Conservation (phyloP, 768 basidiomycete genomes). For the Fomitopsis pulvina region DNA sequence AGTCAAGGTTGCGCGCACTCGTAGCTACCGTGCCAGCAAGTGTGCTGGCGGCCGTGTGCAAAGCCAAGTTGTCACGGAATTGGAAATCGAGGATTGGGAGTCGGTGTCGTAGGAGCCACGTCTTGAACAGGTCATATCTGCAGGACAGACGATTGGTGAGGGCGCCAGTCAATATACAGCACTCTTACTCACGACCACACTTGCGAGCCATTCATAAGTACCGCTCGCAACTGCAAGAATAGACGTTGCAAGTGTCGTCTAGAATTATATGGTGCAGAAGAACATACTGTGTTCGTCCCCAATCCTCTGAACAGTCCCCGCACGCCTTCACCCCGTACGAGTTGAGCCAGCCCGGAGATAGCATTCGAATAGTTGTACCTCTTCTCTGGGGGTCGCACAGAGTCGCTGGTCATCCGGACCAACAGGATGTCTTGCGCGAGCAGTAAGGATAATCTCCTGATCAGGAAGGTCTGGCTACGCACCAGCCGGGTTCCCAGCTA, state of each 20-base stretch:
- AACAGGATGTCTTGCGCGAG: constrained; percentile 52
- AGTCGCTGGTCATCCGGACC: constrained; percentile 87
- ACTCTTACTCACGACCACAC: constrained; percentile 67
- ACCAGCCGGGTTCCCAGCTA: constrained; percentile 84
- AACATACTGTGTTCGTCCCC: constrained; percentile 66
- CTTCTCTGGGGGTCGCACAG: constrained; percentile 63
- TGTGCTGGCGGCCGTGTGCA: constrained; percentile 64
- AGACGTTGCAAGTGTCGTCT: constrained; percentile 8
- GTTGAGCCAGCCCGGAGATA: constrained; percentile 58
- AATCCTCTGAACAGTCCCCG: constrained; percentile 67
- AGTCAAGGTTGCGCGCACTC: constrained; percentile 38
- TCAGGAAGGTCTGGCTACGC: constrained; percentile 10
- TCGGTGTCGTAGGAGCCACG: constrained; percentile 41
- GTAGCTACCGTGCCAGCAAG: constrained; percentile 73
- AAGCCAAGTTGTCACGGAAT: constrained; percentile 54
- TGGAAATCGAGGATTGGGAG: constrained; percentile 54
- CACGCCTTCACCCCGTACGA: constrained; percentile 65
- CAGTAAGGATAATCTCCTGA: neutral
- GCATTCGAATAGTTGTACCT: constrained; percentile 77
- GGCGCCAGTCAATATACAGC: neutral
- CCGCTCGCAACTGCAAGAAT: constrained; percentile 53
- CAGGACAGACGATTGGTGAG: neutral
- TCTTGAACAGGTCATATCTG: constrained; percentile 78
- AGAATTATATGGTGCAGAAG: constrained; percentile 4
- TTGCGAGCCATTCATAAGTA: constrained; percentile 78